These are phyloP conservation scores for Pisolithus orientalis DNA, from an alignment of 768 basidiomycete species.

Conservation along the genomic window DNA sequence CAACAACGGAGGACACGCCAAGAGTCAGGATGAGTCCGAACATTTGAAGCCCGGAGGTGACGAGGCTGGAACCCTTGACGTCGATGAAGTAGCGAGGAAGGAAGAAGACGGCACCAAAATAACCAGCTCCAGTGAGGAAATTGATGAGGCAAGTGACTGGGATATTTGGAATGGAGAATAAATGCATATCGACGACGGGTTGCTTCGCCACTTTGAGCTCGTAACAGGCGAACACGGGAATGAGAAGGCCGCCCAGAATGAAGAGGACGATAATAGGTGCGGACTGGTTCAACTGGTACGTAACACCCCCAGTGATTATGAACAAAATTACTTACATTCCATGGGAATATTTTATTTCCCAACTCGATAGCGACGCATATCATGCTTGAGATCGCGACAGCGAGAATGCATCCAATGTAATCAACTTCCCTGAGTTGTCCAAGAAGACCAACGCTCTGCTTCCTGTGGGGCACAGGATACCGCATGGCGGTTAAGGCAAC, in stretches of 20 bases:
- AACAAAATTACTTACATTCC: constrained; percentile 20
- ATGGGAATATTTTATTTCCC: constrained; percentile 32
- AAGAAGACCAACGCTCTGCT: constrained; percentile 26
- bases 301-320: not conserved
- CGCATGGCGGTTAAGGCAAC: constrained; percentile 21
- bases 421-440: constrained; percentile 30
- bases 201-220: constrained; percentile 28
- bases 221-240: constrained; percentile 30
- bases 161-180: constrained; percentile 30
- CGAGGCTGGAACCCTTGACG: constrained; percentile 26
- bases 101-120: constrained; percentile 33
- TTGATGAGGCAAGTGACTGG: constrained; percentile 31
- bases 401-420: constrained; percentile 26
- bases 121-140: constrained; percentile 33
- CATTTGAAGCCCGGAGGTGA: constrained; percentile 31
- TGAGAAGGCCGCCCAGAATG: constrained; percentile 23
- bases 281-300: constrained; percentile 15
- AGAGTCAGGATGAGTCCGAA: constrained; percentile 28
- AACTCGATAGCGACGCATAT: constrained; percentile 33
- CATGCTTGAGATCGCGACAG: constrained; percentile 28
- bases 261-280: constrained; percentile 23
- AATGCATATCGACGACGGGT: constrained; percentile 28
- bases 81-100: constrained; percentile 35
- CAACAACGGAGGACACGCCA: constrained; percentile 29
- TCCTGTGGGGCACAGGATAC: constrained; percentile 28